Percentiles rank a stretch among this genome's conserved stretches.
These are phyloP conservation scores for Bretziella fagacearum DNA, from an alignment of 2,329 filamentous ascomycete genomes.

Conservation along the genomic window DNA sequence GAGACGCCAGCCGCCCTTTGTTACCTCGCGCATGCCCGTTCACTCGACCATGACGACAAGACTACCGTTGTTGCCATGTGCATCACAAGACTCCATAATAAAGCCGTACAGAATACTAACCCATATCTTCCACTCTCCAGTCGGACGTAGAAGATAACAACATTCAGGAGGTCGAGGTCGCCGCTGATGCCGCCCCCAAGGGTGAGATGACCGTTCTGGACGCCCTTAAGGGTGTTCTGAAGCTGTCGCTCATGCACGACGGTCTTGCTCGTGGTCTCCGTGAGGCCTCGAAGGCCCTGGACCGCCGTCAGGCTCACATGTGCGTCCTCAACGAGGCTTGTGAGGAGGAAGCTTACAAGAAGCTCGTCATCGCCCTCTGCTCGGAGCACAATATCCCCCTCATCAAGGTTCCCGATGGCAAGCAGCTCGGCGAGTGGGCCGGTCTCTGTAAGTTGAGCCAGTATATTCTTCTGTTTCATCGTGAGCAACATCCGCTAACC, in stretches of 20 bases:
- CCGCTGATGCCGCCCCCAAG: conserved; percentile 71
- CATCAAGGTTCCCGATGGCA: conserved; percentile 99
- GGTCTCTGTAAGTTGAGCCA: conserved; percentile 68
- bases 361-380: conserved; percentile 97
- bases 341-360: conserved; percentile 99
- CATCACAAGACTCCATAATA: too few species aligned
- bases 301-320: conserved; percentile 98
- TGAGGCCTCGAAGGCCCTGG: conserved; percentile 96
- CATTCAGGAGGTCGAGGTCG: conserved; percentile 93
- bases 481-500: conserved; percentile 20
- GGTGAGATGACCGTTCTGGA: conserved; percentile 97
- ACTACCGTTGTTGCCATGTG: too few species aligned
- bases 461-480: neutral
- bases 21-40: too few species aligned
- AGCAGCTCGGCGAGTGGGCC: conserved; percentile 99
- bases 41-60: too few species aligned
- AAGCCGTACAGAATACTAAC: neutral
- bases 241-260: conserved; percentile 98
- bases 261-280: conserved; percentile 96
- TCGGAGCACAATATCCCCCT: conserved; percentile 99
- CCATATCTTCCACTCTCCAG: conserved; percentile 28
- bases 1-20: too few species aligned
- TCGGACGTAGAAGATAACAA: conserved; percentile 99
- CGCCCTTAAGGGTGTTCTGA: conserved; percentile 96
- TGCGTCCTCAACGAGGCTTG: conserved; percentile 99